A percentile compares a stretch with the other conserved stretches of the same genome.
These are phyloP conservation scores for Tylopilus cervinicoccineus DNA, from an alignment of 768 basidiomycete species.

Conservation along the genomic window DNA sequence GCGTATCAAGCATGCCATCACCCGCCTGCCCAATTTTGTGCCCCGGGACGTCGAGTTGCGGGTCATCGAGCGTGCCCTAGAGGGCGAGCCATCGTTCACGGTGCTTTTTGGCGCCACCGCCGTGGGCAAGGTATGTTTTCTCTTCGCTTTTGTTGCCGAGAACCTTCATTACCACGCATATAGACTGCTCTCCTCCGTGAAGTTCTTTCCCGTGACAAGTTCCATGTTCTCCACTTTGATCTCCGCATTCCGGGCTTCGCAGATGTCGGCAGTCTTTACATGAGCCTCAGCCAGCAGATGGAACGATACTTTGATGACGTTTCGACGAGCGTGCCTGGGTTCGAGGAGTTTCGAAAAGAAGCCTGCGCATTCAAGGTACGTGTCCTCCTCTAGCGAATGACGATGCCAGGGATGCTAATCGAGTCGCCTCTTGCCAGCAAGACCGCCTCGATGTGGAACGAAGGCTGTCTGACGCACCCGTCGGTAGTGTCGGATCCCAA, in stretches of 20 bases:
- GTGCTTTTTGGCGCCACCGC: conserved; percentile 78
- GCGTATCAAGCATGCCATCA: conserved; percentile 73
- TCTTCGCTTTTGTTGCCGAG: background rate
- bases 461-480: conserved; percentile 45
- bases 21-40: conserved; percentile 71
- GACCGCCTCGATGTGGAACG: conserved; percentile 73
- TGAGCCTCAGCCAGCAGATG: conserved; percentile 75
- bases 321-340: conserved; percentile 53
- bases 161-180: conserved; percentile 2
- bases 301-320: conserved; percentile 74
- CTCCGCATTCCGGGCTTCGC: conserved; percentile 82
- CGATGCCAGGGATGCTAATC: conserved; percentile 1
- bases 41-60: conserved; percentile 62
- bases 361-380: conserved; percentile 75
- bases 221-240: conserved; percentile 82
- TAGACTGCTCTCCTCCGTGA: conserved; percentile 79
- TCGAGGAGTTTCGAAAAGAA: conserved; percentile 70
- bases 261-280: conserved; percentile 73
- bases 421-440: conserved; percentile 42
- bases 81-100: conserved; percentile 72
- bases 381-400: background rate
- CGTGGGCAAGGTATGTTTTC: conserved; percentile 62
- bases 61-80: conserved; percentile 61
- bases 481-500: conserved; percentile 40
- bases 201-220: conserved; percentile 61